Base-by-base conservation (phyloP, 768 basidiomycete genomes). In the Albatrellus ellisii region DNA sequence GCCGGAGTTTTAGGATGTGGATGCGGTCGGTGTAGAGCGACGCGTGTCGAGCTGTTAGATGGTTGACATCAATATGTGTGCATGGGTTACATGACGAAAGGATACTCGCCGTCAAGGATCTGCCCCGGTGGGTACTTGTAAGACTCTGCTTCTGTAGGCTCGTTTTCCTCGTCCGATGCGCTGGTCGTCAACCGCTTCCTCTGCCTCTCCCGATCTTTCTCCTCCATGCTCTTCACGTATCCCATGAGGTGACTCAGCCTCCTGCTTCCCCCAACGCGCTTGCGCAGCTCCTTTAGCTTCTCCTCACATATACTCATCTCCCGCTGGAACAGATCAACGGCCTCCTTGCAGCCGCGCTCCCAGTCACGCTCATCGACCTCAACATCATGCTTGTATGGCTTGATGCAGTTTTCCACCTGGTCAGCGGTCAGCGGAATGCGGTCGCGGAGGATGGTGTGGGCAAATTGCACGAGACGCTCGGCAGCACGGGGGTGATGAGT, bases 351-450 rank as follows among this genome's bases (percentile, higher is more conserved):
- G 0, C 95, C 95, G 2, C 67, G 55, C 52, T 88, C 86, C 95
- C 95, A 99, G 59, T 99, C 95, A 31, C 80, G 67, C 11, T 75
- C 72, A 48, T 97, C 91, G 11, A 97, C 83, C 57, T 99, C 95
- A 21, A 98, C 80, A 55, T 98, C 94, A 55, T 95, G 94, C 67
- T 99, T 99, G 73, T 77, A 97, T 22, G 94, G 95, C 62, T 99
- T 99, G 69, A 99, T 97, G 61, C 89, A 94, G 60, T 98, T 99
- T 67, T 99, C 95, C 12, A 99, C 94, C 62, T 98, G 94, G 58
- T 99, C 95, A 4, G 88, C 83, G n/a, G 95, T 90, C 42, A 94
- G 63, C 12, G 88, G 85, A 44, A 97, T 84, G 5, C 94, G 76
- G 54, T 98, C 94, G 45, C 94, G 73, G 40, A 99, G 63, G 55